Base-by-base conservation (phyloP, 2,329 filamentous ascomycete genomes). In the Blumeria hordei region DNA sequence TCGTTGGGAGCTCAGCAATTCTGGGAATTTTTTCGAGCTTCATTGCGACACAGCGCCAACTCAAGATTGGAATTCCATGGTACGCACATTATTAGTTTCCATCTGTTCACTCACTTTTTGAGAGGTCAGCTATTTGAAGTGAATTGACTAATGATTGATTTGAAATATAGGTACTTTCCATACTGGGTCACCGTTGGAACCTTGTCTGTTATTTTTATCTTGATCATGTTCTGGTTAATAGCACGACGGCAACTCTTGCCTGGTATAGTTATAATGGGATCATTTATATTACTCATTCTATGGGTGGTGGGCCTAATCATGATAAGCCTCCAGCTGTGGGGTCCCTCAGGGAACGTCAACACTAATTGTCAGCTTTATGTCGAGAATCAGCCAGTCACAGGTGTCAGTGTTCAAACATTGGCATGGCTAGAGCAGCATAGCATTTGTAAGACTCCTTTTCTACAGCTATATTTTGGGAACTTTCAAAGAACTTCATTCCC, bases 301-400 rank as follows among this genome's bases (percentile, higher is more conserved):
- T 83, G 78, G 78, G 68, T 82, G 39, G 77, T 81, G 37, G 80
- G 79, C 0, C 68, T 83, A 8, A 71, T 83, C 50, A 75, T 81
- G 45, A 69, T 78, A 6, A 72, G 72, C 14, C 74, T 82, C 55
- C 72, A 82, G 67, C 72, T 83, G 0, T 83, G 77, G 72, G 78
- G 80, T 0, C 74, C 77, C 0, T 61, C 66, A 2, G 77, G 76
- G 8, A 73, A 71, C 34, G 74, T 83, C n/a, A 76, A 72, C 62
- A 69, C 69, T 50, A 77, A 75, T 57, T 83, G 80, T 65, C 72
- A 76, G 58, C 62, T 75, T 14, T 71, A 74, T 50, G 78, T 83
- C 0, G 78, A 74, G 59, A 71, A 69, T 53, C 66, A 68, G 39
- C 65, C 68, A 56, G 74, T 71, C 0, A 70, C 62, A 32, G 78